phyloP scores from a whole-genome alignment of 1,139 yeast genomes.

The Debaryomyces psychrophilus region DNA sequence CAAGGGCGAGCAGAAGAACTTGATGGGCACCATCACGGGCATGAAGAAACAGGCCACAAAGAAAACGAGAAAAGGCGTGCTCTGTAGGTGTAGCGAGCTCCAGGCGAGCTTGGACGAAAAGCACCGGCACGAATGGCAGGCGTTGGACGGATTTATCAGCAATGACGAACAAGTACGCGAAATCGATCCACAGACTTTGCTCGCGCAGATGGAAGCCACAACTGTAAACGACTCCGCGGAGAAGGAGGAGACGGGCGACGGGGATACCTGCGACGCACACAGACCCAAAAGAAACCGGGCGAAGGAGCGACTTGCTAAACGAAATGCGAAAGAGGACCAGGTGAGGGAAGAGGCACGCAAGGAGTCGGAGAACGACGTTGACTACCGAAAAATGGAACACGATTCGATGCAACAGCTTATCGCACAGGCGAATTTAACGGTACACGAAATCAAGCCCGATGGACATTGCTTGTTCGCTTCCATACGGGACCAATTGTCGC shows the following conservation, averaged over 20 bases:
- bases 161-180: constrained; percentile 34
- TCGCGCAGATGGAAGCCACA: constrained; percentile 55
- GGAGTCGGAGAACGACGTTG: constrained; percentile 71
- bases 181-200: constrained; percentile 63
- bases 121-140: constrained; percentile 55
- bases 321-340: constrained; percentile 69
- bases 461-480: constrained; percentile 94
- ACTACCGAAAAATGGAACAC: constrained; percentile 70
- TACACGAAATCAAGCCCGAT: constrained; percentile 79
- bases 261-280: constrained; percentile 11
- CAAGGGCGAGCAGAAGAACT: constrained; percentile 66
- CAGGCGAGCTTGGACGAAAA: constrained; percentile 55
- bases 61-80: constrained; percentile 65
- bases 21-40: constrained; percentile 67
- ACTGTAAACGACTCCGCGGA: constrained; percentile 13
- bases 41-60: constrained; percentile 84
- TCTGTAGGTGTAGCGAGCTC: constrained; percentile 58
- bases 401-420: constrained; percentile 63
- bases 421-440: constrained; percentile 46
- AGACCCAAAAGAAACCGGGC: constrained; percentile 72
- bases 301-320: constrained; percentile 75
- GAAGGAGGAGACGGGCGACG: constrained; percentile 14
- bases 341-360: constrained; percentile 67
- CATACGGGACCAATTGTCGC: constrained; percentile 70
- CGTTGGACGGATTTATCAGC: constrained; percentile 15